Evolutionary conservation across 495 filamentous ascomycete species (phyloP), one percentile per base, ranked within the genome.

Genomic region (Xylaria flabelliformis): DNA sequence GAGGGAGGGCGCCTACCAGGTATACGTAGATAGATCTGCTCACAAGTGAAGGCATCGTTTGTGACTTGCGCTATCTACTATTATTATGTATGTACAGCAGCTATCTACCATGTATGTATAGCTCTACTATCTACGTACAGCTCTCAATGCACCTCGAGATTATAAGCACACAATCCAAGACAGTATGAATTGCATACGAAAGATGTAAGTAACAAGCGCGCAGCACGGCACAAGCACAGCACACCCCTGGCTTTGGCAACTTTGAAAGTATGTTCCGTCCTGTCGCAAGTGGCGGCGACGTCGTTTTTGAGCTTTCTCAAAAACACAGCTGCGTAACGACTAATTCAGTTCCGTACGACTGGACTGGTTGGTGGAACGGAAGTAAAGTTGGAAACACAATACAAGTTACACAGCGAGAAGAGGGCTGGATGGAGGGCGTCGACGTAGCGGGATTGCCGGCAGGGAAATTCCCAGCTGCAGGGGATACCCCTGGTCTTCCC

Each of bases 401-500:
- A 1, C 26, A 29, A 29, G 26, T 29, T 1, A 29, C 26, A 29
- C 26, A 2, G 26, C 26, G 26, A 29, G 26, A 29, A 29, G 26
- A 29, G 26, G 26, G 26, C 26, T 29, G 26, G 26, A 29, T 29
- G 26, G 62, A 69, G 69, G 64, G 74, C 71, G 71, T 70, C 76
- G 56, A 72, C 61, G 61, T 79, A 73, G 73, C 77, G 77, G 77
- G 70, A 76, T 78, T 79, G 72, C 75, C 74, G 75, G 75, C 75
- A 77, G 73, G 55, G 70, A 75, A 74, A 74, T 72, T 74, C 75
- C 75, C 75, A 79, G 75, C 77, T 79, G 73, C 77, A 79, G 76
- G 77, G 77, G 74, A 71, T 56, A 34, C 76, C 76, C 58, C 69
- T 39, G 36, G 75, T 74, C 77, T 77, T 72, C 63, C 70, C 70